These are phyloP conservation scores for Adansonia grandidieri DNA, from an alignment of 441 rosid genomes.

Conservation along the genomic window DNA sequence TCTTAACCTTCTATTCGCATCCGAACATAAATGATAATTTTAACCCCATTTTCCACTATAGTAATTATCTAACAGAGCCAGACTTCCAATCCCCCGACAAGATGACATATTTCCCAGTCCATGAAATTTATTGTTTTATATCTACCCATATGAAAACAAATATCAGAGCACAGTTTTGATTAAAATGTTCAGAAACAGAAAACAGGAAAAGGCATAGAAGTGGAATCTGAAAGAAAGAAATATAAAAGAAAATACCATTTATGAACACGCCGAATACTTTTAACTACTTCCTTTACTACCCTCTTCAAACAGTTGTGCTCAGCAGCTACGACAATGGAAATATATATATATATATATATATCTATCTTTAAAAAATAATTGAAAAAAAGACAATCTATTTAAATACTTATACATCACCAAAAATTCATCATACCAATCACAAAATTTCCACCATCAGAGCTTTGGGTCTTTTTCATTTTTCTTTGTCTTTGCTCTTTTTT, in stretches of 20 bases:
- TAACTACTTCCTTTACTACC: slow-evolving; percentile 95
- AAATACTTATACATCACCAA: not conserved
- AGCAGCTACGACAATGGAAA: slow-evolving; percentile 55
- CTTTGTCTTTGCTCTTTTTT: not conserved
- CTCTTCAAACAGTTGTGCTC: slow-evolving; percentile 91
- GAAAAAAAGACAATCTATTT: not conserved
- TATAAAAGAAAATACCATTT: slow-evolving; percentile 59
- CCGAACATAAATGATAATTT: not conserved
- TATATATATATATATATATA: not conserved
- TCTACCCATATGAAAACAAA: not conserved
- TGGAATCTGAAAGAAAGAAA: not conserved
- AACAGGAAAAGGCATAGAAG: not conserved
- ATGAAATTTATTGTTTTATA: not conserved
- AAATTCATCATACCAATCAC: not conserved
- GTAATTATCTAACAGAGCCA: not conserved
- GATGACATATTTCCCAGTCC: not conserved
- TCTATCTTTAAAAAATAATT: not conserved
- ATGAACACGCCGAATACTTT: slow-evolving; percentile 83
- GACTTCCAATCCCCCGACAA: not conserved
- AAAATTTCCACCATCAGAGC: not conserved
- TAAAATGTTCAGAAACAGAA: not conserved
- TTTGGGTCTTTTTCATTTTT: not conserved
- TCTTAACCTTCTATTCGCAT: not conserved
- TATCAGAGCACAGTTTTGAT: not conserved
- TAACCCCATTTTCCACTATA: not conserved